A percentile compares a stretch with the other conserved stretches of the same genome.
phyloP scores from a whole-genome alignment of 768 basidiomycete species.

The Pholiota conissans region DNA sequence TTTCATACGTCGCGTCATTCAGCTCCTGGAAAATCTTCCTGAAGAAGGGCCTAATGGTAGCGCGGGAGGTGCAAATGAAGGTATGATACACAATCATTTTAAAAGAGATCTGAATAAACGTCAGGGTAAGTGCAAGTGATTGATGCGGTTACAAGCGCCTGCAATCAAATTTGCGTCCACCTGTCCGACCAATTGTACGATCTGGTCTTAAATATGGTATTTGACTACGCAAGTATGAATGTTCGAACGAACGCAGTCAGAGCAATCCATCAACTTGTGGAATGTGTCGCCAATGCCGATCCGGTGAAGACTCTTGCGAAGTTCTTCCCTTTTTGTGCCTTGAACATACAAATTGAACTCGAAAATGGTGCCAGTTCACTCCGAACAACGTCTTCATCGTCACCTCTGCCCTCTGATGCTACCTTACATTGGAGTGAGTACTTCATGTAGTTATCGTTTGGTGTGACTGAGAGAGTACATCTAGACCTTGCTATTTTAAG shows the following conservation, averaged over 20 bases:
- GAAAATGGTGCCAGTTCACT: constrained; percentile 82
- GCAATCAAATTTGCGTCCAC: constrained; percentile 76
- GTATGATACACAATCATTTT: constrained; percentile 28
- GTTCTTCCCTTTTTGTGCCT: constrained; percentile 73
- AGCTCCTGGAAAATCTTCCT: constrained; percentile 81
- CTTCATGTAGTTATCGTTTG: constrained; percentile 13
- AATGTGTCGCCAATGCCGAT: constrained; percentile 81
- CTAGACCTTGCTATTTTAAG: constrained; percentile 73
- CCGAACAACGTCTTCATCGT: constrained; percentile 68
- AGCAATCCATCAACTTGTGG: constrained; percentile 83
- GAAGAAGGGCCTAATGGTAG: constrained; percentile 72
- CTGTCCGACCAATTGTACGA: constrained; percentile 75
- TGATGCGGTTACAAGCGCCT: constrained; percentile 74
- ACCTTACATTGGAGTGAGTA: constrained; percentile 84
- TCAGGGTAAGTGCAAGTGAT: constrained; percentile 60
- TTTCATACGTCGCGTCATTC: constrained; percentile 77
- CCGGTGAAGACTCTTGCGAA: constrained; percentile 75
- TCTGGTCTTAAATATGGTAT: constrained; percentile 79
- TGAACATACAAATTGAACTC: constrained; percentile 72
- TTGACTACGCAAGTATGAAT: constrained; percentile 77
- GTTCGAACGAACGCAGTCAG: constrained; percentile 85
- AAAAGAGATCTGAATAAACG: not conserved
- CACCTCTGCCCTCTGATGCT: constrained; percentile 75
- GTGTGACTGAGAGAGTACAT: not conserved
- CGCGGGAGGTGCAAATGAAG: constrained; percentile 65